Evolutionary conservation across 257 asterid species (phyloP).

Genomic region (Solanum etuberosum): DNA sequence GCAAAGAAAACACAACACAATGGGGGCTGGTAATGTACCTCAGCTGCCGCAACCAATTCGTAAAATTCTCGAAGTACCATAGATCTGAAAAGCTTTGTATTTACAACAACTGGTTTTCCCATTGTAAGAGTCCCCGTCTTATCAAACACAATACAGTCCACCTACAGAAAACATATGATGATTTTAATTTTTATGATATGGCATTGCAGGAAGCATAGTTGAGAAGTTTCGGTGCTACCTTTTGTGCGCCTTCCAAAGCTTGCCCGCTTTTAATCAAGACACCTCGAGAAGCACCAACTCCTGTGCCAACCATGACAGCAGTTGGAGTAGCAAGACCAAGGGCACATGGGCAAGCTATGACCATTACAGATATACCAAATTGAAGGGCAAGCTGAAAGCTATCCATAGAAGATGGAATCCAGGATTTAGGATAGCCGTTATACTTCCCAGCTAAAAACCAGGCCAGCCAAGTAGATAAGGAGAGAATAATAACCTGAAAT

Average conservation of each 20-base stretch:
- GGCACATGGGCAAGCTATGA: constrained; percentile 47
- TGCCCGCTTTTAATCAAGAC: constrained; percentile 26
- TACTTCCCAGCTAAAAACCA: constrained; percentile 28
- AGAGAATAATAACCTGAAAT: constrained; percentile 25
- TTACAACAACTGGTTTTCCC: constrained; percentile 17
- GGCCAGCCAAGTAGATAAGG: constrained; percentile 28
- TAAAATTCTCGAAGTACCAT: constrained; percentile 4
- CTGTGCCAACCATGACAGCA: constrained; percentile 42
- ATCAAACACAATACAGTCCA: constrained; percentile 21
- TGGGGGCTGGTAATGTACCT: neutral
- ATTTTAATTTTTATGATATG: neutral
- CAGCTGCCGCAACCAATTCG: constrained; percentile 1
- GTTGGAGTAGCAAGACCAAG: constrained; percentile 47
- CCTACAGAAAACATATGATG: constrained; percentile 5
- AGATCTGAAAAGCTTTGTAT: constrained; percentile 3
- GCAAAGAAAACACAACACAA: neutral
- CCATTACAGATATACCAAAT: constrained; percentile 38
- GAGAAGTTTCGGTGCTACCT: neutral
- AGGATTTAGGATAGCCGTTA: constrained; percentile 17
- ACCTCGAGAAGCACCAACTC: constrained; percentile 34
- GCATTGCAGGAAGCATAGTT: neutral
- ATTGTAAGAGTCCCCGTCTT: constrained; percentile 27
- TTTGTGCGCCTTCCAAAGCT: constrained; percentile 26
- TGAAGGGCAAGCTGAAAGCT: constrained; percentile 29
- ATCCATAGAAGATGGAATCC: constrained; percentile 32